Conservation (phyloP, 305 asterid species). For the Fraxinus nigra region DNA sequence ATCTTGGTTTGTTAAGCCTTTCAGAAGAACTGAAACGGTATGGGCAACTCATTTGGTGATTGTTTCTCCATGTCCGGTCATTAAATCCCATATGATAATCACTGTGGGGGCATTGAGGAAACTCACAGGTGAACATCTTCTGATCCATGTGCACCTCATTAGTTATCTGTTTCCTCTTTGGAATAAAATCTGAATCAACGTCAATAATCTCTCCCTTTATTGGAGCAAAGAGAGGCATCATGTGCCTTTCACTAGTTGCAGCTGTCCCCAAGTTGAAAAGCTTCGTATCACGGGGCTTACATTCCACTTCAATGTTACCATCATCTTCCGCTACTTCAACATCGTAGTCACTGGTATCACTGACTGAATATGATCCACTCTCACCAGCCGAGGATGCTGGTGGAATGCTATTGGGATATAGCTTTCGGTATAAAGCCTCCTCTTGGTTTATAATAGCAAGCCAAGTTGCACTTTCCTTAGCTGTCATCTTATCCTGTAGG, state of each 20-base stretch:
- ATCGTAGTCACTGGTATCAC: slow-evolving; percentile 46
- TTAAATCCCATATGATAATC: background rate
- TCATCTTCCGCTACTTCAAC: slow-evolving; percentile 43
- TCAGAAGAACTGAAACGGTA: background rate
- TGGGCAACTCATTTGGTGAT: background rate
- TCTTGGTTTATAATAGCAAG: slow-evolving; percentile 52
- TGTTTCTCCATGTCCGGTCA: background rate
- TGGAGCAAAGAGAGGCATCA: background rate
- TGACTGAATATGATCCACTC: slow-evolving; percentile 28
- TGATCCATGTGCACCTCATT: background rate
- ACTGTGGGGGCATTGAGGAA: background rate
- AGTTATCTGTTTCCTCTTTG: background rate
- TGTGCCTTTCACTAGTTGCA: background rate
- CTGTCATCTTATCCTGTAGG: slow-evolving; percentile 71
- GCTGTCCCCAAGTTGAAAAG: background rate
- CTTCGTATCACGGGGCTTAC: background rate
- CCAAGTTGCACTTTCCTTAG: slow-evolving; percentile 67
- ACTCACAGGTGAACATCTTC: background rate
- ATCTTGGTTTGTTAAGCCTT: background rate
- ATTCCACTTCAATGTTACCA: background rate
- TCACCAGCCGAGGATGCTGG: slow-evolving; percentile 23
- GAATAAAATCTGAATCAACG: background rate
- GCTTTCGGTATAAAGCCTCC: slow-evolving; percentile 40
- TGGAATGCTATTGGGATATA: slow-evolving; percentile 40
- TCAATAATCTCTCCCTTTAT: background rate